A percentile compares a stretch with the other conserved stretches of the same genome.
Conservation (phyloP, 148 eudicot genomes). For the Pouteria glomerata region DNA sequence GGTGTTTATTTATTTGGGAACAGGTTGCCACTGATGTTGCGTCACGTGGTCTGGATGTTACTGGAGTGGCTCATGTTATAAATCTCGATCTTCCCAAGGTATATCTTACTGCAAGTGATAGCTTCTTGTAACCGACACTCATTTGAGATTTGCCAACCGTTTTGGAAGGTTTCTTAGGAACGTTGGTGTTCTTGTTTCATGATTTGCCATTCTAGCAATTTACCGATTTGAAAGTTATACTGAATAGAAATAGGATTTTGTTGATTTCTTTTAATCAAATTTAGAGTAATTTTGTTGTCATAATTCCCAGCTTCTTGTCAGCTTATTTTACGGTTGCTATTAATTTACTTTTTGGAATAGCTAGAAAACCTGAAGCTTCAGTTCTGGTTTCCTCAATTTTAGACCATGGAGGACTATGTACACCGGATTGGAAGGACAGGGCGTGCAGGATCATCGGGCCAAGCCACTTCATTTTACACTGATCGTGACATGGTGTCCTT, state of each 20-base stretch:
- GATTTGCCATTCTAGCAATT: neutral
- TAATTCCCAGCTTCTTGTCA: neutral
- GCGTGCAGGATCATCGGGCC: constrained; percentile 55
- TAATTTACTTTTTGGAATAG: constrained; percentile 1
- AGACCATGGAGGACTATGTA: constrained; percentile 56
- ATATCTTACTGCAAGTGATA: constrained; percentile 5
- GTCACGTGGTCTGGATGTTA: constrained; percentile 53
- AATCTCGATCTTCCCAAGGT: constrained; percentile 62
- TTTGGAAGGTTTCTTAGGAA: neutral
- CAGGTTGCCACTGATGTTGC: constrained; percentile 64
- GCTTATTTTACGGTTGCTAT: constrained; percentile 1
- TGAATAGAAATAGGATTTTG: neutral
- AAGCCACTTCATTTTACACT: constrained; percentile 43
- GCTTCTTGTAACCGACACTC: constrained; percentile 5
- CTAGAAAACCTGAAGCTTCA: constrained; percentile 7
- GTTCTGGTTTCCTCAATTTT: constrained; percentile 12
- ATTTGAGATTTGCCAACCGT: neutral
- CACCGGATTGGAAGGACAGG: constrained; percentile 64
- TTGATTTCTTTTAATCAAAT: neutral
- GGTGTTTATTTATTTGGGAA: constrained; percentile 2
- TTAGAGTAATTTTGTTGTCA: neutral
- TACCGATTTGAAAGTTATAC: neutral
- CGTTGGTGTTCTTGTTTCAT: constrained; percentile 1
- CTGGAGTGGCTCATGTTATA: constrained; percentile 53
- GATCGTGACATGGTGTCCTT: constrained; percentile 42